Evolutionary conservation across 139 green algal genomes (phyloP), one percentile per base, ranked within the genome.

Genomic region (Chlorella sorokiniana): DNA sequence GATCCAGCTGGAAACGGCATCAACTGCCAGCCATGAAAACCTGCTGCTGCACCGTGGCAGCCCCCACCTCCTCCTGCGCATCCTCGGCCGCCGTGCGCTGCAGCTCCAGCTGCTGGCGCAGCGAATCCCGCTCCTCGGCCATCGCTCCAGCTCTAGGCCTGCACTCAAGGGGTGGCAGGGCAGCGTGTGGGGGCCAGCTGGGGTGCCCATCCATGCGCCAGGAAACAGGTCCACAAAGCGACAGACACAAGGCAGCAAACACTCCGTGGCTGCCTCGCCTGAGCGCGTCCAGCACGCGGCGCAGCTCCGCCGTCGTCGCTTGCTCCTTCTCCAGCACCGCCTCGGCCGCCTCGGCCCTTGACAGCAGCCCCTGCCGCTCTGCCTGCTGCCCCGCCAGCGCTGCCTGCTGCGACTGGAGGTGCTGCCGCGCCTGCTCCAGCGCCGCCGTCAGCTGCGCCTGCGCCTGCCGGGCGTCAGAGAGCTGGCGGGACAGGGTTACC

Each of bases 391-490:
- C 62, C 38, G 68, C 31, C 40, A 86, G 59, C 3, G 68, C 67
- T 45, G 69, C 42, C 40, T 88, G 79, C 78, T 85, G 79, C 56
- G 64, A 42, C 33, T 78, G 54, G 45, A 88, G 61, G 65, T 86
- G 79, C 38, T 54, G 27, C 23, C 73, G 38, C 2, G 84, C 84
- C 29, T 79, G 48, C 72, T 77, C 37, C 42, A 88, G 74, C 11
- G 84, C 84, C 1, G 35, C 40, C 14, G 72, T 25, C 45, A 86
- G 75, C 33, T 81, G 52, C 20, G 70, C 72, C 40, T 61, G n/a
- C 64, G 85, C 61, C 68, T 87, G 80, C 40, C 83, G 61, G 16
- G 63, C 51, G 41, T 91, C 84, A 40, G 78, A 81, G 31, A 92
- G 78, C 72, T 91, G 81, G n/a, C 79, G 62, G 7, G 84, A 81